A percentile compares a stretch with the other conserved stretches of the same genome.
These are phyloP conservation scores for Sporothrix curviconia DNA, from an alignment of 2,329 filamentous ascomycete species.

Conservation along the genomic window DNA sequence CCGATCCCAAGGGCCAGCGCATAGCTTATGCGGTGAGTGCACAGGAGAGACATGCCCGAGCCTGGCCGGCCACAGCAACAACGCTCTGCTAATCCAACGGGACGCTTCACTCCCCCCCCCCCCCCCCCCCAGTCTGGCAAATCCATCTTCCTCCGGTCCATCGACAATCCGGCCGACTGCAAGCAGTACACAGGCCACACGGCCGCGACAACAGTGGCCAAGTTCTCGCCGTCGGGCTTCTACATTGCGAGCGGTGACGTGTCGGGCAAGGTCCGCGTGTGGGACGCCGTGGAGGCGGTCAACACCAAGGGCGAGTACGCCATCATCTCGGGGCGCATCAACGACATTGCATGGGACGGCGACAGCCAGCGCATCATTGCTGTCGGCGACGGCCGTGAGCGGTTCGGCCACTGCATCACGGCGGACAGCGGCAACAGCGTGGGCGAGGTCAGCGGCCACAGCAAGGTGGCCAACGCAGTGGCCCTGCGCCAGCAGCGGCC, in stretches of 20 bases:
- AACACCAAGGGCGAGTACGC: constrained; percentile 90
- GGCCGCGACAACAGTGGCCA: constrained; percentile 79
- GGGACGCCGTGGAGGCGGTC: constrained; percentile 80
- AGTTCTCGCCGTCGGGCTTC: constrained; percentile 89
- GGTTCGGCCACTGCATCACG: constrained; percentile 89
- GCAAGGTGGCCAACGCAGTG: constrained; percentile 82
- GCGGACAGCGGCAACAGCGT: constrained; percentile 94
- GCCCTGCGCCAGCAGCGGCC: constrained; percentile 84
- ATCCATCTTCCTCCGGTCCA: constrained; percentile 90
- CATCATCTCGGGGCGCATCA: constrained; percentile 91
- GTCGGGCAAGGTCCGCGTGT: constrained; percentile 78
- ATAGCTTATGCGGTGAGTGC: constrained; percentile 80
- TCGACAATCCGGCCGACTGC: constrained; percentile 77
- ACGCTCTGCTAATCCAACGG: too few species aligned
- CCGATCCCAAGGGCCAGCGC: constrained; percentile 81
- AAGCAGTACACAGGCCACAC: constrained; percentile 94
- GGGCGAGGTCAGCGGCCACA: constrained; percentile 88
- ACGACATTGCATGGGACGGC: constrained; percentile 95
- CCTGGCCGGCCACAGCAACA: too few species aligned
- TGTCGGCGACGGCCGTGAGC: constrained; percentile 88
- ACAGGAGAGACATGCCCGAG: too few species aligned
- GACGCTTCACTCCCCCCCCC: background rate
- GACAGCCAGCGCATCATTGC: constrained; percentile 95
- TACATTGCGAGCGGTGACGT: constrained; percentile 90
- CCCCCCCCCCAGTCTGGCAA: constrained; percentile 69